phyloP scores from a whole-genome alignment of 768 basidiomycete species.

The Wakefieldia striispora region DNA sequence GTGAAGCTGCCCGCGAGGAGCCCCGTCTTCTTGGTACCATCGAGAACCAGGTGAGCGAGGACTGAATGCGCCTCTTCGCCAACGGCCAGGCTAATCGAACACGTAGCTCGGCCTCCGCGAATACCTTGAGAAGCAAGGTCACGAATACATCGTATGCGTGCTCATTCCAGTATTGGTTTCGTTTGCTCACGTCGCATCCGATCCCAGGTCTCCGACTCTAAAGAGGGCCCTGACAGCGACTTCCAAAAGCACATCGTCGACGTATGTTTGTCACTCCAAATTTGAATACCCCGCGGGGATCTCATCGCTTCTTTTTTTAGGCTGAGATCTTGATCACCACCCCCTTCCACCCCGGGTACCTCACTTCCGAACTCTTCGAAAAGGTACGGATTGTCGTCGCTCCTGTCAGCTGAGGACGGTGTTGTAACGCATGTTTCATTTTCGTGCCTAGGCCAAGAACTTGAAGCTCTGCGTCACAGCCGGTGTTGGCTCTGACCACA shows the following conservation, averaged over 20 bases:
- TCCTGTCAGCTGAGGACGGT: constrained; percentile 1
- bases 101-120: constrained; percentile 65
- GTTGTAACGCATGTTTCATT: background rate
- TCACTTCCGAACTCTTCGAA: constrained; percentile 68
- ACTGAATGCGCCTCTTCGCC: background rate
- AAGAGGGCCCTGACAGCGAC: constrained; percentile 77
- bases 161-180: background rate
- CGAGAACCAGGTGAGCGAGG: constrained; percentile 63
- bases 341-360: constrained; percentile 84
- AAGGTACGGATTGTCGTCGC: constrained; percentile 43
- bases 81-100: background rate
- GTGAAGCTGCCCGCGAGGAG: constrained; percentile 62
- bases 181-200: constrained; percentile 3
- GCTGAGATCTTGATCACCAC: constrained; percentile 81
- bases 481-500: constrained; percentile 85
- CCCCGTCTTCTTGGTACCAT: constrained; percentile 76
- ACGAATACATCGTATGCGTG: constrained; percentile 63
- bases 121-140: constrained; percentile 70
- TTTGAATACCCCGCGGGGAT: constrained; percentile 8
- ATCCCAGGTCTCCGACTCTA: constrained; percentile 68
- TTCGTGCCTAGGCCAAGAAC: constrained; percentile 62
- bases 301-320: constrained; percentile 33
- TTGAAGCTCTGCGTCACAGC: constrained; percentile 88
- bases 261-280: constrained; percentile 40
- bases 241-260: constrained; percentile 83